Base-by-base conservation (phyloP, 202 grass and related monocot species). In the Panicum hallii region DNA sequence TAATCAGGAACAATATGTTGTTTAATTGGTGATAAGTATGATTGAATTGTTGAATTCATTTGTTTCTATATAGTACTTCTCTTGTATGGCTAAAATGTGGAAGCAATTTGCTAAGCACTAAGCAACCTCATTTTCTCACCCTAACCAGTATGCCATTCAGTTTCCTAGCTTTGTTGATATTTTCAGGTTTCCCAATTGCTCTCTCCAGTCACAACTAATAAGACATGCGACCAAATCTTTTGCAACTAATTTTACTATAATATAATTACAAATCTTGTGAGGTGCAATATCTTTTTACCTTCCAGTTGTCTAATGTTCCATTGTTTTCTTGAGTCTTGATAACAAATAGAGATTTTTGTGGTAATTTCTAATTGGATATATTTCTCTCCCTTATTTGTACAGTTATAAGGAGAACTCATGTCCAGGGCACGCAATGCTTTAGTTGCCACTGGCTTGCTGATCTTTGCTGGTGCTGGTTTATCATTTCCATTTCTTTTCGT, bases 401-500 rank as follows among this genome's bases (percentile, higher is more conserved):
- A 95, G 93, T 47, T 67, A 80, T 20, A 67, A 36, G 50, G 80
- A 26, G 48, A 81, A 22, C 74, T 70, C 78, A 98, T 98, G 95
- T 95, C 93, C 14, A 72, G 15, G 69, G 69, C 22, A 30, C 69
- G 69, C 4, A 98, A 95, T 83, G 73, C 69, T 46, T 63, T 86
- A 70, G 79, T 98, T 76, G 95, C 93, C 49, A 90, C 89, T 43
- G 93, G 91, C 36, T 87, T 98, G 67, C 55, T 93, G 53, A 63
- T 50, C 74, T 98, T 95, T 32, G 95, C 91, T 64, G 91, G 82
- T 81, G 84, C 80, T 56, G 91, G 95, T 43, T 83, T 98, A 66
- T 78, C 89, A 54, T 98, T 95, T 89, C 93, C 93, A 7, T 95
- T 93, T 74, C 90, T 92, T 82, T 90, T 98, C 17, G 95, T 88